Percentiles rank a stretch among this genome's conserved stretches.
These are phyloP conservation scores for Spathaspora girioi DNA, from an alignment of 805 yeast species.

Conservation along the genomic window DNA sequence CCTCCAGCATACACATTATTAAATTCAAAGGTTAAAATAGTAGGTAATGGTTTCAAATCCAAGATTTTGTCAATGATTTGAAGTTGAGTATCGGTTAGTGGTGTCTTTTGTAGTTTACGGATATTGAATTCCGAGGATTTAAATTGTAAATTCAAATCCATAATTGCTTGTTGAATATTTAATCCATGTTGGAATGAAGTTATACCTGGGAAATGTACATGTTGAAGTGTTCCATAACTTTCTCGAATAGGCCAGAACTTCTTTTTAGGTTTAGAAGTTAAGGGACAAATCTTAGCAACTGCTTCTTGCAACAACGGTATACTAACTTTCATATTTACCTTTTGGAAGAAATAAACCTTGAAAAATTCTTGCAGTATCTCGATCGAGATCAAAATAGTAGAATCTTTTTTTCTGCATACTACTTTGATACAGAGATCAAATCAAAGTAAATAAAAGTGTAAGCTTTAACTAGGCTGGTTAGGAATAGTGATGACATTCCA, in stretches of 20 bases:
- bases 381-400: no score
- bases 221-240: conserved; percentile 33
- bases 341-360: no score
- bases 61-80: conserved; percentile 36
- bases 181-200: conserved; percentile 46
- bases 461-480: no score
- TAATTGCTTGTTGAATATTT: conserved; percentile 53
- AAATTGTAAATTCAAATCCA: conserved; percentile 53
- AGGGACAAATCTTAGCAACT: neutral
- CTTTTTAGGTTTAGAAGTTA: neutral
- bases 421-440: no score
- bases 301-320: neutral
- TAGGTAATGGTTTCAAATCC: conserved; percentile 54
- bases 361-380: no score
- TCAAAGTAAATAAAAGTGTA: no score
- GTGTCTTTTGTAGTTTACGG: conserved; percentile 27
- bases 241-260: conserved; percentile 11
- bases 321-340: neutral
- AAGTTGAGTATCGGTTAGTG: conserved; percentile 45
- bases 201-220: conserved; percentile 40
- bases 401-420: no score
- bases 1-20: conserved; percentile 90
- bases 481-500: neutral
- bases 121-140: conserved; percentile 52
- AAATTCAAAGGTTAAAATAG: conserved; percentile 79